phyloP scores from a whole-genome alignment of 2,329 filamentous ascomycete genomes.

The Ascochyta lentis region DNA sequence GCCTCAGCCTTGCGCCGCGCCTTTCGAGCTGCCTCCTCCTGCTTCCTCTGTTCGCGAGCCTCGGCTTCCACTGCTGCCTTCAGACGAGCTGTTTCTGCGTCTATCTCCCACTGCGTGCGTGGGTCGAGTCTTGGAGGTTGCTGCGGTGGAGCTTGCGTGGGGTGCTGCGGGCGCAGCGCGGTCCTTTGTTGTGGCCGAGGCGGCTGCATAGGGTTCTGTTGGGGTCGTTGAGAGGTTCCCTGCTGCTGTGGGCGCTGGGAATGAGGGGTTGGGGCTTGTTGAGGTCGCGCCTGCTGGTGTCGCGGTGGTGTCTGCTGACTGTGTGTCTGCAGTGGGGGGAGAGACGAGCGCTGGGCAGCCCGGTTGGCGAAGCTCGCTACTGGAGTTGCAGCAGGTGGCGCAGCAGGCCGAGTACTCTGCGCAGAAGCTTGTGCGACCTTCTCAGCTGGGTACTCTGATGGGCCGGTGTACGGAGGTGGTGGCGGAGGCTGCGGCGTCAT shows the following conservation, averaged over 20 bases:
- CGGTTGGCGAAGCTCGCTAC: conserved; percentile 12
- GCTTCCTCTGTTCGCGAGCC: conserved; percentile 56
- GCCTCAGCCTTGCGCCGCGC: conserved; percentile 67
- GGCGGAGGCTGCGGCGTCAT: conserved; percentile 42
- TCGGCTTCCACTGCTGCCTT: conserved; percentile 54
- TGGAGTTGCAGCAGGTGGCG: background rate
- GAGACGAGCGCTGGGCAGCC: conserved; percentile 36
- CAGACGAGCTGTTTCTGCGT: conserved; percentile 57
- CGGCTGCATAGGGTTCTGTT: conserved; percentile 6
- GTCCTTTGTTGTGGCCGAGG: conserved; percentile 42
- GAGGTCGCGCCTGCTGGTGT: conserved; percentile 9
- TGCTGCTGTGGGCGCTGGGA: conserved; percentile 6
- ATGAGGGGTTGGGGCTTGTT: conserved; percentile 7
- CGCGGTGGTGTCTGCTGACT: conserved; percentile 23
- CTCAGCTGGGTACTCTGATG: conserved; percentile 30
- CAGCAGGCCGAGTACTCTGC: background rate
- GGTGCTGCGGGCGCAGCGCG: conserved; percentile 38
- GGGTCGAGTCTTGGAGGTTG: conserved; percentile 51
- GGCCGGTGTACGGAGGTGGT: conserved; percentile 33
- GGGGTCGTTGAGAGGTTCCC: conserved; percentile 3
- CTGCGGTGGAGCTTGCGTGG: conserved; percentile 31
- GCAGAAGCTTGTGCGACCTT: conserved; percentile 26
- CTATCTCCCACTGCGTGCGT: conserved; percentile 60
- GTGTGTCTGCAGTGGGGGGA: conserved; percentile 38
- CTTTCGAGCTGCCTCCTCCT: conserved; percentile 52